Evolutionary conservation across 2,329 filamentous ascomycete species (phyloP), one percentile per base, ranked within the genome.

Genomic region (Talaromyces sp.): DNA sequence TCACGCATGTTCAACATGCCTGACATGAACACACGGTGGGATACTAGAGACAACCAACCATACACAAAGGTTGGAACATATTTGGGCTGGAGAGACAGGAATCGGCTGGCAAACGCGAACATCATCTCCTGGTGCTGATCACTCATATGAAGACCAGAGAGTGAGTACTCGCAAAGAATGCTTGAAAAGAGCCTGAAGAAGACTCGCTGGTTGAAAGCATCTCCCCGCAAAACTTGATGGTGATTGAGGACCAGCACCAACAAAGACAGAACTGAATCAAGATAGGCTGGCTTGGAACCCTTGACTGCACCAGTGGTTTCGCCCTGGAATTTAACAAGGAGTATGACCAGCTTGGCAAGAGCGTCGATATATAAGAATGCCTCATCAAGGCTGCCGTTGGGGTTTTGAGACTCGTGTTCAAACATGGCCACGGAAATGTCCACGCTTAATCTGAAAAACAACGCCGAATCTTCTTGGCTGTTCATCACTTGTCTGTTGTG

Each of bases 181-280:
- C 90, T 86, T 0, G 92, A 94, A 74, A 97, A 90, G 49, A 99
- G 84, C 54, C 94, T 89, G 85, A 93, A 95, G 82, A 97, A 98
- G 34, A 96, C 89, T 68, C 92, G 89, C 73, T 94, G 91, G 72
- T 92, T 94, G 81, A 96, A 93, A 45, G 84, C 85, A 63, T 97
- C 93, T 3, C 88, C 90, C 54, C 90, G 88, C 77, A 89, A 91
- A 64, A 91, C 85, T 72, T 96, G 90, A 74, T 98, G 92, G 71
- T 95, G 89, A 76, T 91, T 94, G 67, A 97, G 84, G 3, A 97
- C 86, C 65, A 99, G 80, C 3, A 92, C 86, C 38, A 92, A 82
- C n/a, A 97, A 80, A 6, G 90, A 88, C 47, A 97, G 79, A 61
- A 94, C 87, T 1, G 90, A 90, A 70, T 94, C 90, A 56, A 98